Conservation (phyloP, 768 basidiomycete genomes). For the Lepiota brunneoincarnata region DNA sequence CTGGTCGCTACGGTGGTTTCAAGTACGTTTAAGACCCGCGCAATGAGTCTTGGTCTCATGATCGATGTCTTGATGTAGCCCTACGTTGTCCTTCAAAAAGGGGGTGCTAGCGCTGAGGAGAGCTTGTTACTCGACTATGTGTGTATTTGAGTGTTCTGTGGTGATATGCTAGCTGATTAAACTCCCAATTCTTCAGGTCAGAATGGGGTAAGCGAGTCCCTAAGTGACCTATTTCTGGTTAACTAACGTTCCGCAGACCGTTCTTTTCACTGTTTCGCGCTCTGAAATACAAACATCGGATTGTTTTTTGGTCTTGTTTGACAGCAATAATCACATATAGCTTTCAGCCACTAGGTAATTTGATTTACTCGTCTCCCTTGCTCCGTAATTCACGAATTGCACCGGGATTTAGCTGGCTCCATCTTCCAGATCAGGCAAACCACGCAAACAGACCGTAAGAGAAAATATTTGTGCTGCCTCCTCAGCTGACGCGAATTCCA, state of each 20-base stretch:
- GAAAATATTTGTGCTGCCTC: neutral
- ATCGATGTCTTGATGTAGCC: slow-evolving; percentile 40
- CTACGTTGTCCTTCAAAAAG: slow-evolving; percentile 54
- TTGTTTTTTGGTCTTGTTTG: slow-evolving; percentile 51
- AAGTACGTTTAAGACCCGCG: slow-evolving; percentile 36
- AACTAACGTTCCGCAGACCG: slow-evolving; percentile 32
- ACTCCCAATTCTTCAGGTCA: slow-evolving; percentile 28
- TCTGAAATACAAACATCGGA: slow-evolving; percentile 47
- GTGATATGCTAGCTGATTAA: neutral
- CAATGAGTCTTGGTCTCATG: neutral
- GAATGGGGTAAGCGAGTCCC: slow-evolving; percentile 33
- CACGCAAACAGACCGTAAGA: slow-evolving; percentile 21
- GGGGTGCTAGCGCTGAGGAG: slow-evolving; percentile 51
- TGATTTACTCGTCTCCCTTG: slow-evolving; percentile 19
- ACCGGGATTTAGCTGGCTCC: slow-evolving; percentile 33
- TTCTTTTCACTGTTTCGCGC: slow-evolving; percentile 41
- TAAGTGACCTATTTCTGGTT: neutral
- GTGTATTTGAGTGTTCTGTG: slow-evolving; percentile 15
- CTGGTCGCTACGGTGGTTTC: slow-evolving; percentile 53
- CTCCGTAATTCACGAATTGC: slow-evolving; percentile 8
- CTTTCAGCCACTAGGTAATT: slow-evolving; percentile 57
- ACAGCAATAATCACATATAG: slow-evolving; percentile 42
- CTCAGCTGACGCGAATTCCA: neutral
- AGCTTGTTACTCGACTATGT: slow-evolving; percentile 70
- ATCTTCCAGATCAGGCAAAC: slow-evolving; percentile 36